Base-by-base conservation (phyloP, 352 stramenopile species). In the Globisporangium emineosum region DNA sequence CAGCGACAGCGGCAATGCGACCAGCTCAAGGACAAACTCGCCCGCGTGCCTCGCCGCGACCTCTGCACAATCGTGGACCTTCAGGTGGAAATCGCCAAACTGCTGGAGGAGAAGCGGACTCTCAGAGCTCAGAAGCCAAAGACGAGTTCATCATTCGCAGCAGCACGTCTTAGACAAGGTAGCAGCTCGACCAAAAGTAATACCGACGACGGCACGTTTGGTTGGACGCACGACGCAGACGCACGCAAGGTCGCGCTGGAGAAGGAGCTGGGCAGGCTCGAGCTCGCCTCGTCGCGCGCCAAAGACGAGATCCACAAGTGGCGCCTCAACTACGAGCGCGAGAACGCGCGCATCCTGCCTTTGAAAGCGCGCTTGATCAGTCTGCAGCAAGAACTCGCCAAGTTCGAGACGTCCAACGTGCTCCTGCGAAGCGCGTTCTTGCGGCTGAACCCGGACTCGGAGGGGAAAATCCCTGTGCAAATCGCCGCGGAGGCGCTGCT, bases 1-100 rank as follows among this genome's bases (percentile, higher is more conserved):
- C 45, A 74, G 33, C 64, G 51, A 10, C 55, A 78, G 33, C 66
- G 72, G 27, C 64, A 71, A 17, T 59, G 69, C 55, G 69, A 86
- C 12, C 61, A 85, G 32, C 68, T 87, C 13, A 53, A 61, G 27
- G 59, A 62, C 2, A 70, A 65, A 19, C 43, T 89, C 17, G 59
- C 59, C 1, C 70, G 71, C 0, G 67, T 88, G 1, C 78, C 79
- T 27, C 60, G 67, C 10, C 72, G 78, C 52, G 75, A 91, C 17
- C 59, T 87, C 42, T 74, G 67, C 37, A 76, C 79, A 13, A 67
- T 88, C 10, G 70, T 81, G 5, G 78, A 89, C 2, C 30, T 88
- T 1, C 78, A 89, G 29, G 62, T 87, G 3, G 76, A 86, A 47
- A 80, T 91, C 33, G 73, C 72, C 0, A 64, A 75, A 7, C 58